phyloP scores from a whole-genome alignment of 306 rosid species.

The apple (Malus domestica) region ASM211411v1 NC_041797.1:3012001-3012500 shows the following conservation, averaged over 20 bases:
- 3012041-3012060: slow-evolving; percentile 80
- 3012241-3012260: slow-evolving; percentile 95
- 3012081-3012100: background rate
- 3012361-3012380: background rate
- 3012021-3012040: slow-evolving; percentile 58
- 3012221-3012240: slow-evolving; percentile 99
- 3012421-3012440: slow-evolving; percentile 82
- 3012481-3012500: slow-evolving; percentile 94
- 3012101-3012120: background rate
- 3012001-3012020: slow-evolving; percentile 83
- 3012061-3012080: slow-evolving; percentile 9
- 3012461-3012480: slow-evolving; percentile 88
- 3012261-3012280: slow-evolving; percentile 32
- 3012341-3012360: background rate
- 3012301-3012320: background rate
- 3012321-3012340: background rate
- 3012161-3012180: slow-evolving; percentile 92
- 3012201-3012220: slow-evolving; percentile 61
- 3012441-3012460: slow-evolving; percentile 95
- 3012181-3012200: slow-evolving; percentile 90
- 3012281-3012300: slow-evolving; percentile 8
- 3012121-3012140: background rate
- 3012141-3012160: slow-evolving; percentile 69
- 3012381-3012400: slow-evolving; percentile 83
- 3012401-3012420: slow-evolving; percentile 98